A percentile compares a stretch with the other conserved stretches of the same genome.
Evolutionary conservation across 352 stramenopile species (phyloP).

Genomic region (Phytopythium boreale): DNA sequence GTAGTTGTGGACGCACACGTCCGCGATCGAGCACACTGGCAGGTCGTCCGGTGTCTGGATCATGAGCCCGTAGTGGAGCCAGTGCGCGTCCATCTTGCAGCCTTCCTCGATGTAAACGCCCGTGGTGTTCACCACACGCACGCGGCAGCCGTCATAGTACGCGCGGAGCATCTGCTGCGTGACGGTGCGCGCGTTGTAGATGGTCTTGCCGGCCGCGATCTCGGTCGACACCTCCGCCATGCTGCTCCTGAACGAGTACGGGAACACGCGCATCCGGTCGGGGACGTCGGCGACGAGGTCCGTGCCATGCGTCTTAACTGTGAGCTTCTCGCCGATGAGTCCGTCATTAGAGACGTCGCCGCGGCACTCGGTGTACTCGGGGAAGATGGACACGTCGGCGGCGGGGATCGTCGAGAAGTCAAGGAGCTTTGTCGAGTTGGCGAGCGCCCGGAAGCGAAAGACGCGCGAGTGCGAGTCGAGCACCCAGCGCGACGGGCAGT

Average conservation of each 20-base stretch:
- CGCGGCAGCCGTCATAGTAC: conserved; percentile 13
- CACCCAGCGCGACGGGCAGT: conserved; percentile 22
- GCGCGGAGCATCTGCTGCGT: conserved; percentile 15
- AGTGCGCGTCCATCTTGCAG: conserved; percentile 8
- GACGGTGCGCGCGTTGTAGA: conserved; percentile 7
- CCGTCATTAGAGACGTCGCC: conserved; percentile 12
- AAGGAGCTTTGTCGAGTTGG: conserved; percentile 10
- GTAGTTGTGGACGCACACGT: conserved; percentile 26
- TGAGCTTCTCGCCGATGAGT: conserved; percentile 14
- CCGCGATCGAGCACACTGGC: conserved; percentile 18
- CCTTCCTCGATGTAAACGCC: conserved; percentile 10
- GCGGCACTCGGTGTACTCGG: conserved; percentile 24
- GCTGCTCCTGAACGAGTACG: conserved; percentile 20
- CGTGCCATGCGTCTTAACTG: background rate
- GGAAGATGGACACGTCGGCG: conserved; percentile 23
- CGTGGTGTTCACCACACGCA: conserved; percentile 11
- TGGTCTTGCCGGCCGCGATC: conserved; percentile 13
- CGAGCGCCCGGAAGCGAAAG: conserved; percentile 22
- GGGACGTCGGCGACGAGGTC: conserved; percentile 13
- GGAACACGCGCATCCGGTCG: conserved; percentile 24
- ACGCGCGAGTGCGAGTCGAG: conserved; percentile 16
- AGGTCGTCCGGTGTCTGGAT: conserved; percentile 25
- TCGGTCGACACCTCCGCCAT: conserved; percentile 9
- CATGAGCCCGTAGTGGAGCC: conserved; percentile 24
- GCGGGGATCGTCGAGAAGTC: conserved; percentile 24